phyloP scores from a whole-genome alignment of 208 protist species.

The Trypanosoma cruzi region DNA sequence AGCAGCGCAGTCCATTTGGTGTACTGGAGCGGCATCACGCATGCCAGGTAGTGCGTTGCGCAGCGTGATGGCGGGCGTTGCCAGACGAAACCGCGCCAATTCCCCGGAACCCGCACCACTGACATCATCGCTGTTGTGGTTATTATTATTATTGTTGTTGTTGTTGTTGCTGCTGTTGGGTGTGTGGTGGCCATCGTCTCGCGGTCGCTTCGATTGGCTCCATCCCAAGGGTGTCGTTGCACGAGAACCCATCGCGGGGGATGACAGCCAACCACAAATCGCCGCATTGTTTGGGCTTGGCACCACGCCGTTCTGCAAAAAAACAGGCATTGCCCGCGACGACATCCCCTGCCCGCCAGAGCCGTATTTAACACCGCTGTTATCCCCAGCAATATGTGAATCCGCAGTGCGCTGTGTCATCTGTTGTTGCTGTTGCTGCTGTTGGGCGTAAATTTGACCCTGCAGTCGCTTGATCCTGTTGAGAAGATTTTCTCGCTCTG shows the following conservation, averaged over 20 bases:
- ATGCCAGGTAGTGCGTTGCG: slow-evolving; percentile 20
- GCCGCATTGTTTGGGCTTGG: slow-evolving; percentile 14
- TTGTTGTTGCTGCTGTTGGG: not conserved
- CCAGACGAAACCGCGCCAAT: slow-evolving; percentile 39
- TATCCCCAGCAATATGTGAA: not conserved
- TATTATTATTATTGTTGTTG: not conserved
- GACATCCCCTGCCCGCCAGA: no score
- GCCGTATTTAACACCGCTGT: slow-evolving; percentile 7
- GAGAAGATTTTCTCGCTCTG: slow-evolving; percentile 29
- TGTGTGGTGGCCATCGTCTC: slow-evolving; percentile 13
- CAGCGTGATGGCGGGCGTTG: slow-evolving; percentile 59
- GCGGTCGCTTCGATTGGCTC: slow-evolving; percentile 45
- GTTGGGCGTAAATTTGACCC: slow-evolving; percentile 20
- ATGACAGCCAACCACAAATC: slow-evolving; percentile 9
- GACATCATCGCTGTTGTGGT: not conserved
- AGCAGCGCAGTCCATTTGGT: slow-evolving; percentile 17
- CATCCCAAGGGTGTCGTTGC: slow-evolving; percentile 49
- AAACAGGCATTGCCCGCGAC: not conserved
- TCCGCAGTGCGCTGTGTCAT: slow-evolving; percentile 13
- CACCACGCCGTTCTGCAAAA: not conserved
- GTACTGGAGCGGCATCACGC: slow-evolving; percentile 16
- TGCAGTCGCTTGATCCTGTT: slow-evolving; percentile 28
- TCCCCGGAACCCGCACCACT: slow-evolving; percentile 5
- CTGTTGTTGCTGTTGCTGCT: slow-evolving; percentile 36
- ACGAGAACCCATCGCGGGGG: slow-evolving; percentile 7